Percentiles rank a stretch among this genome's conserved stretches.
Evolutionary conservation across 257 asterid genomes (phyloP).

Genomic region (Knoxia roxburghii): DNA sequence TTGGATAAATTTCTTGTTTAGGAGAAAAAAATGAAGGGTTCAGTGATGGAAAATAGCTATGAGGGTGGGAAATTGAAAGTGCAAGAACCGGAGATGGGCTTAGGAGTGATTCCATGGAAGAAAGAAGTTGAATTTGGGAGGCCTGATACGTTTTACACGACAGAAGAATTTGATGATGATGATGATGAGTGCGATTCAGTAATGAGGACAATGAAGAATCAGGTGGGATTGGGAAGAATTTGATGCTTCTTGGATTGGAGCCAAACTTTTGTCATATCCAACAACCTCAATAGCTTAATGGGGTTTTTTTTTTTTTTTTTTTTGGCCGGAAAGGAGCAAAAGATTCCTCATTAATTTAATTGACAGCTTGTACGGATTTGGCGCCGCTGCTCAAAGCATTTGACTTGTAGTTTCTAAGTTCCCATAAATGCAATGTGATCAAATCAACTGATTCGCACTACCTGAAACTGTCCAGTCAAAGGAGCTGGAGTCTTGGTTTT

Average conservation of each 20-base stretch:
- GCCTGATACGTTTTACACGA: background rate
- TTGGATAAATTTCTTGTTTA: slow-evolving; percentile 10
- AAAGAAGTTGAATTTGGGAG: background rate
- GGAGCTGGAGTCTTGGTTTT: too few species aligned
- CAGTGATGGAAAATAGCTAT: slow-evolving; percentile 12
- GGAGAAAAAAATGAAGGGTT: slow-evolving; percentile 25
- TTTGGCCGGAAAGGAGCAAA: background rate
- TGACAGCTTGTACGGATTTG: background rate
- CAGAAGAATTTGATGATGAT: too few species aligned
- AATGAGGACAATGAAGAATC: slow-evolving; percentile 15
- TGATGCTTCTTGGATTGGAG: slow-evolving; percentile 11
- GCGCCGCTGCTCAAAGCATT: background rate
- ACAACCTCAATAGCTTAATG: slow-evolving; percentile 3
- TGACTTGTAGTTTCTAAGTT: background rate
- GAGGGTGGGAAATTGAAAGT: slow-evolving; percentile 26
- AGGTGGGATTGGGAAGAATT: slow-evolving; percentile 5
- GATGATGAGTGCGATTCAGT: background rate
- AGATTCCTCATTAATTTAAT: background rate
- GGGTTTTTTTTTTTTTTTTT: background rate
- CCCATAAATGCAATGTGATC: background rate
- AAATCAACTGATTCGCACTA: too few species aligned
- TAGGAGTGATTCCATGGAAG: slow-evolving; percentile 51
- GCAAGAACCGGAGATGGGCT: slow-evolving; percentile 34
- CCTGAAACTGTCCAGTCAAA: background rate
- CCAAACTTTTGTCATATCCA: slow-evolving; percentile 2